Evolutionary conservation across 1,139 yeast genomes (phyloP).

Genomic region (Zhuliangozyma parablackwelliae): DNA sequence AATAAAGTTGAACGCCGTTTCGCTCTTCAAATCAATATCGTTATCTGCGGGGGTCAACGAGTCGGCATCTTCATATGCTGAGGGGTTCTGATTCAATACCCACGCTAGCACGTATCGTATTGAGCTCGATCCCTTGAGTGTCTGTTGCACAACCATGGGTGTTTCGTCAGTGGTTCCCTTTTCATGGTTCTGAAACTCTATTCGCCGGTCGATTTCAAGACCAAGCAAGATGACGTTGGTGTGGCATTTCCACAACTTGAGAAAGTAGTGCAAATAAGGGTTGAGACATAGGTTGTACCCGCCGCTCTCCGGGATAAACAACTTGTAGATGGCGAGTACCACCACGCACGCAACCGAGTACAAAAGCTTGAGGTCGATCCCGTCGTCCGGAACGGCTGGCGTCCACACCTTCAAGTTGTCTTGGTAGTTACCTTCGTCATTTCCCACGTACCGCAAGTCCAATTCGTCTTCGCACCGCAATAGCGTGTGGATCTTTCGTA

Average conservation of each 20-base stretch:
- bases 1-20: constrained; percentile 51
- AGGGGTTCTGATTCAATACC: constrained; percentile 46
- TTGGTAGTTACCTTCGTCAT: constrained; percentile 41
- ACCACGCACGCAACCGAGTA: constrained; percentile 52
- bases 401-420: constrained; percentile 47
- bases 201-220: constrained; percentile 57
- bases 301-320: constrained; percentile 33
- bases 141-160: constrained; percentile 47
- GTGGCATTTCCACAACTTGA: constrained; percentile 61
- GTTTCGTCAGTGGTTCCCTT: constrained; percentile 27
- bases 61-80: constrained; percentile 19
- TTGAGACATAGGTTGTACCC: constrained; percentile 42
- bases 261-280: constrained; percentile 55
- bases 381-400: constrained; percentile 24
- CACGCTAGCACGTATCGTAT: constrained; percentile 58
- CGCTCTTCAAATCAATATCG: constrained; percentile 50
- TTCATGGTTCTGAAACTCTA: constrained; percentile 45
- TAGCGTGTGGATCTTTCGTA: constrained; percentile 35
- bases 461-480: constrained; percentile 48
- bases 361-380: constrained; percentile 34
- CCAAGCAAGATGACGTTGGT: constrained; percentile 55
- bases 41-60: constrained; percentile 20
- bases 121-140: constrained; percentile 61
- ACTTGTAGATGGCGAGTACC: constrained; percentile 47
- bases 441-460: constrained; percentile 38